phyloP scores from a whole-genome alignment of 495 filamentous ascomycete species.

The Durotheca rogersii region DNA sequence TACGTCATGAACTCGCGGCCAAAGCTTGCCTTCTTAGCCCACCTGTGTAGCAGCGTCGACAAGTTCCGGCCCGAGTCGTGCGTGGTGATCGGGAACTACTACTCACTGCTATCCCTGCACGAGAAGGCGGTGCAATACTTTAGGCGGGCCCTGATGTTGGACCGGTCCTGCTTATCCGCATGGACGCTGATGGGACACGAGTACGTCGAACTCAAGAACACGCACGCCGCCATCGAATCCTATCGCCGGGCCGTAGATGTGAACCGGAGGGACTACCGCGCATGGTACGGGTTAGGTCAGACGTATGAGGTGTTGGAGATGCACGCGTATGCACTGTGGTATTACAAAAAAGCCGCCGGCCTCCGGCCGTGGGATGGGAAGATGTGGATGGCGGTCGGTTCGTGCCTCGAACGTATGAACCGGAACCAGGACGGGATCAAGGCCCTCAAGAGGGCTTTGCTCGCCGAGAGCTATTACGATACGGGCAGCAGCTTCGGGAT shows the following conservation, averaged over 20 bases:
- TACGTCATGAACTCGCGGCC: slow-evolving; percentile 87
- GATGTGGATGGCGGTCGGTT: slow-evolving; percentile 97
- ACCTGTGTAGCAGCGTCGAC: slow-evolving; percentile 84
- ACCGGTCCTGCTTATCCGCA: slow-evolving; percentile 86
- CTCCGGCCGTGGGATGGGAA: slow-evolving; percentile 90
- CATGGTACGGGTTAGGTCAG: slow-evolving; percentile 97
- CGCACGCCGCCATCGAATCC: slow-evolving; percentile 95
- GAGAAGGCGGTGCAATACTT: slow-evolving; percentile 99
- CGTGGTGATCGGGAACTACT: slow-evolving; percentile 97
- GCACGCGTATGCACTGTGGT: slow-evolving; percentile 94
- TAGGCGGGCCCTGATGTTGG: slow-evolving; percentile 90
- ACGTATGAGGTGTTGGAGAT: slow-evolving; percentile 98
- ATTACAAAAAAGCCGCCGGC: slow-evolving; percentile 93
- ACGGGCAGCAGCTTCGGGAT: slow-evolving; percentile 47
- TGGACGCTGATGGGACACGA: slow-evolving; percentile 99
- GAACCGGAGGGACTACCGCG: slow-evolving; percentile 94
- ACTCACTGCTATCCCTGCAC: slow-evolving; percentile 86
- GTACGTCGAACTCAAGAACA: slow-evolving; percentile 99
- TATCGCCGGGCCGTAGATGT: slow-evolving; percentile 95
- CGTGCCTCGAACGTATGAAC: slow-evolving; percentile 84
- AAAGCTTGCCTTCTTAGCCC: slow-evolving; percentile 88
- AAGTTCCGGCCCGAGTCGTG: slow-evolving; percentile 97
- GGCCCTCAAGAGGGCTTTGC: slow-evolving; percentile 86
- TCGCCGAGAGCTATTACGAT: slow-evolving; percentile 80
- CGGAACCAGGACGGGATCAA: slow-evolving; percentile 84